Evolutionary conservation across 495 filamentous ascomycete genomes (phyloP), one percentile per base, ranked within the genome.

Genomic region (Cercophora sp.): DNA sequence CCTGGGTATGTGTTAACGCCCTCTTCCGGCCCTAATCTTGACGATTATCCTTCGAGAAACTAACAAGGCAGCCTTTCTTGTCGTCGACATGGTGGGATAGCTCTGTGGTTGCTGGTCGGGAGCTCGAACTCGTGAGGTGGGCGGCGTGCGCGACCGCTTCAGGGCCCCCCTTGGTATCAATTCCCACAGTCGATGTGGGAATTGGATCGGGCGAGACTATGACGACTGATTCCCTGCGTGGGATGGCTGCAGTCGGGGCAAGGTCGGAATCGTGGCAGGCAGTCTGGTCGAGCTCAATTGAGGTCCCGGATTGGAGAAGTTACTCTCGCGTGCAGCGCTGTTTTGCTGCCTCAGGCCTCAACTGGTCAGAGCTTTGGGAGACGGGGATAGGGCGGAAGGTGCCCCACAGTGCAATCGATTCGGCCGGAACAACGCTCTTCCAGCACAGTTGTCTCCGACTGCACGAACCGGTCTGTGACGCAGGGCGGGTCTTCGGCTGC

Each of bases 51-150:
- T n/a, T n/a, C n/a, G n/a, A n/a, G n/a, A n/a, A 41, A 60, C 75
- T 70, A 35, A 78, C 74, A 76, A 55, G 2, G 69, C 73, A 39
- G 73, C 75, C 60, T 68, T 68, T 53, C 63, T 60, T 45, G 73
- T 67, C n/a, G n/a, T n/a, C 51, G 72, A 72, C 73, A 78, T 77
- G 55, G 41, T 72, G 71, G 59, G 52, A 48, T 35, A 23, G 32
- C 19, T 27, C 15, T 43, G 39, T 50, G 6, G 26, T 22, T n/a
- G n/a, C n/a, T n/a, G n/a, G 11, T 23, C 18, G 9, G 26, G 13
- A 22, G 39, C 41, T 8, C 24, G 18, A 32, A 1, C 22, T 16
- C 18, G 13, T 9, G 26, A 15, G 36, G 29, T 23, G 15, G 22
- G 34, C 31, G 20, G 39, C 27, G 32, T 39, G 31, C 47, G 35